These are phyloP conservation scores for Physcomitrellopsis africana DNA, from an alignment of 225 moss, liverwort and hornwort species.

Conservation along the genomic window DNA sequence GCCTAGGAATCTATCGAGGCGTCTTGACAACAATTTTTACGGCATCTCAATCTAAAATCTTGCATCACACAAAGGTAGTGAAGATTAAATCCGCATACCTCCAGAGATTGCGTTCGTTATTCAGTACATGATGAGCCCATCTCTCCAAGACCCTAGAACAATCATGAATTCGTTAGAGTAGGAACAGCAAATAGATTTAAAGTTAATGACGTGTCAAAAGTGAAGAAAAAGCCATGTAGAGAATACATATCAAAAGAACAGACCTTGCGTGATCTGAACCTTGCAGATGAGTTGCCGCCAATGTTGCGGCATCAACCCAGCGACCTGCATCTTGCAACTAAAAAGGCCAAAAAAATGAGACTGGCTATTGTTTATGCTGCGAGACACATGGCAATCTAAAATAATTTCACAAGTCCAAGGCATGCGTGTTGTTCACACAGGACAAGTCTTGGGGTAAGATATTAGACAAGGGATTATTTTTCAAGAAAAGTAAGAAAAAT, in stretches of 20 bases:
- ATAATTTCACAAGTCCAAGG: not conserved
- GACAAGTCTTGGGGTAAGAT: too few species aligned
- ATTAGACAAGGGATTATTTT: too few species aligned
- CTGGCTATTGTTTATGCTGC: not conserved
- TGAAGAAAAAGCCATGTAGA: not conserved
- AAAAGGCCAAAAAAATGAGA: constrained; percentile 18
- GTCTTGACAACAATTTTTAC: too few species aligned
- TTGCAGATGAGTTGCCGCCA: constrained; percentile 90
- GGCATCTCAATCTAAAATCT: not conserved
- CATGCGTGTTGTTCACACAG: too few species aligned
- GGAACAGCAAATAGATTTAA: not conserved
- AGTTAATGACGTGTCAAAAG: not conserved
- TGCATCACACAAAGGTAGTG: constrained; percentile 8
- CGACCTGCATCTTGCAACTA: constrained; percentile 99
- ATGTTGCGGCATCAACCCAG: constrained; percentile 94
- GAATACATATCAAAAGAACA: constrained; percentile 7
- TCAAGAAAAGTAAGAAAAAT: too few species aligned
- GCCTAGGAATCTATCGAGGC: not conserved
- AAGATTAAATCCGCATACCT: constrained; percentile 52
- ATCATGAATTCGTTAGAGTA: constrained; percentile 13
- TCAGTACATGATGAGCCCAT: constrained; percentile 93
- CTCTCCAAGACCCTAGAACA: constrained; percentile 90
- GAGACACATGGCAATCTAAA: not conserved
- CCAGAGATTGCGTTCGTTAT: constrained; percentile 93
- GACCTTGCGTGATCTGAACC: constrained; percentile 97